A percentile compares a stretch with the other conserved stretches of the same genome.
These are phyloP conservation scores for Sambucus nigra DNA, from an alignment of 129 eudicot species.

Conservation along the genomic window DNA sequence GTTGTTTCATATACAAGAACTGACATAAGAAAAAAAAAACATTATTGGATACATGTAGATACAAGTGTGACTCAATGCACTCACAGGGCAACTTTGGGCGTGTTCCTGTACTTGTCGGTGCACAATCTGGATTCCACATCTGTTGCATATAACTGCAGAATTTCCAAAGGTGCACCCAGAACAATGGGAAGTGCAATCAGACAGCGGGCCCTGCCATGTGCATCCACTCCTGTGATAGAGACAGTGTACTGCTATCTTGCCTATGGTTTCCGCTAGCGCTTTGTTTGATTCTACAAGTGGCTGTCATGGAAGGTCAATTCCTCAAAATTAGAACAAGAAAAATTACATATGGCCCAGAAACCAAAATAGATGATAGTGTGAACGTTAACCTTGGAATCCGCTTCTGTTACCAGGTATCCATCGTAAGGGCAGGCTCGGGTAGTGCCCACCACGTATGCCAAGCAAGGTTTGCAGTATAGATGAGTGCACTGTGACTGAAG, in stretches of 20 bases:
- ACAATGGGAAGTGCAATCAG: slow-evolving; percentile 76
- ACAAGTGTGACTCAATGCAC: slow-evolving; percentile 18
- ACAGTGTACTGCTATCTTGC: slow-evolving; percentile 76
- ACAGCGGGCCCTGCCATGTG: slow-evolving; percentile 83
- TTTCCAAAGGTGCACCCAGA: slow-evolving; percentile 78
- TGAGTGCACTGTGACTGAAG: slow-evolving; percentile 87
- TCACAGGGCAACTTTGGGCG: slow-evolving; percentile 78
- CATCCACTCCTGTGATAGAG: slow-evolving; percentile 91
- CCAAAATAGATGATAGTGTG: not conserved
- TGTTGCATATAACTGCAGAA: slow-evolving; percentile 86
- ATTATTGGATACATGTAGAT: not conserved
- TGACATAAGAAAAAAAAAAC: not conserved
- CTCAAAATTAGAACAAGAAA: slow-evolving; percentile 1
- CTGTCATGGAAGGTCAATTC: slow-evolving; percentile 27
- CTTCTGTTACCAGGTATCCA: slow-evolving; percentile 87
- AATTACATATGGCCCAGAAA: not conserved
- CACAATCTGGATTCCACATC: slow-evolving; percentile 82
- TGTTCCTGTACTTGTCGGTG: slow-evolving; percentile 98
- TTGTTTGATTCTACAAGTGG: slow-evolving; percentile 77
- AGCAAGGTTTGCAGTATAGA: slow-evolving; percentile 86
- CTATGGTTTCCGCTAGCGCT: slow-evolving; percentile 68
- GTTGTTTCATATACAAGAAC: slow-evolving; percentile 4
- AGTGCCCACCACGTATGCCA: slow-evolving; percentile 66
- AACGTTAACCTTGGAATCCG: slow-evolving; percentile 59
- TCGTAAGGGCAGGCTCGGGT: slow-evolving; percentile 93